Conservation (phyloP, 495 filamentous ascomycete species). For the Collariella sp. region DNA sequence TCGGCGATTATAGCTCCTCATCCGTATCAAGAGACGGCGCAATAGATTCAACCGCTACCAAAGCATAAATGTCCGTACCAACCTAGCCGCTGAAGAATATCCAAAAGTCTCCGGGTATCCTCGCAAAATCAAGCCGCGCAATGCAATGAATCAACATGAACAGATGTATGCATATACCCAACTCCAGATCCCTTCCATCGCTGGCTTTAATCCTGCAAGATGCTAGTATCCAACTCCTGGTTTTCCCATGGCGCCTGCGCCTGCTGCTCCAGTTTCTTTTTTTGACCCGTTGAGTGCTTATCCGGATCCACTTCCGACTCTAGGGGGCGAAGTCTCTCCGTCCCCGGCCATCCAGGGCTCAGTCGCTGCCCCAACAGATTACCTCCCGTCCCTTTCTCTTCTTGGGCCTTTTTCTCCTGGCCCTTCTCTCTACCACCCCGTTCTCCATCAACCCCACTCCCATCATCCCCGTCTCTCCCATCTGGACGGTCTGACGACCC, state of each 20-base stretch:
- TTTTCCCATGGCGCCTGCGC: constrained; percentile 11
- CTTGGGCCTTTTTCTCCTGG: too few species aligned
- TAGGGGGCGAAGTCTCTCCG: background rate
- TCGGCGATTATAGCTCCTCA: too few species aligned
- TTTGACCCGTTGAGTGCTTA: background rate
- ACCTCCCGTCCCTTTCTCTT: background rate
- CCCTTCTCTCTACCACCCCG: background rate
- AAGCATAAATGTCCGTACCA: too few species aligned
- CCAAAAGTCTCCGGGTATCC: too few species aligned
- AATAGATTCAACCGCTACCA: too few species aligned
- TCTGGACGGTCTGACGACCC: too few species aligned
- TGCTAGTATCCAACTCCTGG: constrained; percentile 10
- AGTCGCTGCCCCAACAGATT: background rate
- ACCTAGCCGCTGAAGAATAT: too few species aligned
- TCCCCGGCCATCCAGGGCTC: background rate
- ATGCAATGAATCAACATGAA: background rate
- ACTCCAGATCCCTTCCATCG: background rate
- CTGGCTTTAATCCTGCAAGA: constrained; percentile 2
- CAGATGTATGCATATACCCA: background rate
- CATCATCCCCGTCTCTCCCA: background rate
- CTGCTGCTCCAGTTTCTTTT: background rate
- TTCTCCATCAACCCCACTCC: background rate
- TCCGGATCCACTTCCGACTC: background rate
- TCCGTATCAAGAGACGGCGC: too few species aligned
- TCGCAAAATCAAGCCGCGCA: too few species aligned